These are phyloP conservation scores for Aspergillus glaucus DNA, from an alignment of 2,329 filamentous ascomycete genomes.

Conservation along the genomic window DNA sequence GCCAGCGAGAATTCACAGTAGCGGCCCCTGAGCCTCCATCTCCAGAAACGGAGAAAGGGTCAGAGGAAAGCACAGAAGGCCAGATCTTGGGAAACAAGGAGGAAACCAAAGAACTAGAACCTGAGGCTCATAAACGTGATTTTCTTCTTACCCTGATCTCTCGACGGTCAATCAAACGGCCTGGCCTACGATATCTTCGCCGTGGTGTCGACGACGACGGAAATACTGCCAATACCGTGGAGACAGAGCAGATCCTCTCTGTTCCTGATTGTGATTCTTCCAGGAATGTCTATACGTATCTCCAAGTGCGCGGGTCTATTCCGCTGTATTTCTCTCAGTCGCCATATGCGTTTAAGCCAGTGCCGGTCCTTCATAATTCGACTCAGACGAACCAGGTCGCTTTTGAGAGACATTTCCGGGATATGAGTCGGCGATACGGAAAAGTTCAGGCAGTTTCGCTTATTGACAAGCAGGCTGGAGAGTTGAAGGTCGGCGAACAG, in stretches of 20 bases:
- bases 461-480: slow-evolving; percentile 80
- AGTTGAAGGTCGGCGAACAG: slow-evolving; percentile 69
- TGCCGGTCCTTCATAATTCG: slow-evolving; percentile 76
- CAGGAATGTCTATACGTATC: slow-evolving; percentile 68
- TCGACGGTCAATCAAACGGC: slow-evolving; percentile 76
- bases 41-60: slow-evolving; percentile 4
- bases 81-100: slow-evolving; percentile 40
- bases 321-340: slow-evolving; percentile 93
- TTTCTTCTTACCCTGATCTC: slow-evolving; percentile 87
- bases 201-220: slow-evolving; percentile 88
- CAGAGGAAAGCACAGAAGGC: slow-evolving; percentile 18
- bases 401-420: slow-evolving; percentile 71
- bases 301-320: slow-evolving; percentile 85
- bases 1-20: slow-evolving; percentile 73
- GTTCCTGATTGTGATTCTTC: slow-evolving; percentile 58
- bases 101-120: slow-evolving; percentile 21
- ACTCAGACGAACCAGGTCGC: slow-evolving; percentile 70
- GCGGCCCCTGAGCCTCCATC: slow-evolving; percentile 38
- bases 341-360: slow-evolving; percentile 85
- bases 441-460: slow-evolving; percentile 72
- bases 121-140: slow-evolving; percentile 30
- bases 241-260: slow-evolving; percentile 91
- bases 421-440: slow-evolving; percentile 65
- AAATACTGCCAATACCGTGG: slow-evolving; percentile 80
- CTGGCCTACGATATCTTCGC: slow-evolving; percentile 82